Evolutionary conservation across 805 yeast species (phyloP).

Genomic region (Cyberlindnera euphorbiae): DNA sequence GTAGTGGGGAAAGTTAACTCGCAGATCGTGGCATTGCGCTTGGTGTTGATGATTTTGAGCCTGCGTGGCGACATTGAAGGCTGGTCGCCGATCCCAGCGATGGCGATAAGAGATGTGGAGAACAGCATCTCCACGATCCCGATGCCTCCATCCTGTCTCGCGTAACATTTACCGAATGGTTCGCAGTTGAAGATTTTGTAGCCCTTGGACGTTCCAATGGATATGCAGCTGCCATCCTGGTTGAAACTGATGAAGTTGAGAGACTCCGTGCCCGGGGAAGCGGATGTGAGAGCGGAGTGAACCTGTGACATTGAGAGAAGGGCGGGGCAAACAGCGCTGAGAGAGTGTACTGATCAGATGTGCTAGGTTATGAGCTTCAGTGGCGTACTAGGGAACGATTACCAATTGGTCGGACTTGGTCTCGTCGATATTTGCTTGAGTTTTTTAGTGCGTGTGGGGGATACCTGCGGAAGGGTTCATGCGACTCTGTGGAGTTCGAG

Average conservation of each 20-base stretch:
- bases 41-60: slow-evolving; percentile 78
- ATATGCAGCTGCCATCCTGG: slow-evolving; percentile 68
- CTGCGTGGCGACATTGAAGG: slow-evolving; percentile 72
- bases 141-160: slow-evolving; percentile 44
- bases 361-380: too few relatives aligned
- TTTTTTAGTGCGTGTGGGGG: too few relatives aligned
- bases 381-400: too few relatives aligned
- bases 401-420: too few relatives aligned
- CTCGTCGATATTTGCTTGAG: too few relatives aligned
- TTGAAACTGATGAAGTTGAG: slow-evolving; percentile 60
- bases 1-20: slow-evolving; percentile 66
- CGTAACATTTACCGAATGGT: slow-evolving; percentile 53
- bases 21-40: slow-evolving; percentile 54
- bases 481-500: too few relatives aligned
- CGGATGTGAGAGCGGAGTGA: not conserved
- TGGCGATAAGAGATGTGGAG: slow-evolving; percentile 62
- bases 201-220: slow-evolving; percentile 60
- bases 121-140: slow-evolving; percentile 76
- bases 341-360: too few relatives aligned
- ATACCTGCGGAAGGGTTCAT: too few relatives aligned
- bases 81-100: slow-evolving; percentile 70
- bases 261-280: slow-evolving; percentile 8
- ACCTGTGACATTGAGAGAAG: too few relatives aligned
- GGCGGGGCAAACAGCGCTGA: too few relatives aligned
- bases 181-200: slow-evolving; percentile 67